Evolutionary conservation across 176 grass and related monocot genomes (phyloP).

Genomic region (Ensete glaucum): DNA sequence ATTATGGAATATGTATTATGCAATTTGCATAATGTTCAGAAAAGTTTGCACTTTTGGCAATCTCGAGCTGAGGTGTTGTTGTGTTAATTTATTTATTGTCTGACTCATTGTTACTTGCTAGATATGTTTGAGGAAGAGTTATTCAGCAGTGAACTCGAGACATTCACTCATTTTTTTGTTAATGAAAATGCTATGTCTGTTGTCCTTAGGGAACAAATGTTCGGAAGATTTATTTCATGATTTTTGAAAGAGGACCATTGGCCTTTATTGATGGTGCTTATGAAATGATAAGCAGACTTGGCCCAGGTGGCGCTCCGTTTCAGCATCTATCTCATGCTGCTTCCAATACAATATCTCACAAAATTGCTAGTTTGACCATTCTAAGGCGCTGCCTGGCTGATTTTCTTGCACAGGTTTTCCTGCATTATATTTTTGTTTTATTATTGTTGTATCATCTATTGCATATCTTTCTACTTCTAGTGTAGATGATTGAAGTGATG

Average conservation of each 20-base stretch:
- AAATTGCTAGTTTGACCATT: constrained; percentile 48
- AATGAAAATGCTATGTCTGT: constrained; percentile 7
- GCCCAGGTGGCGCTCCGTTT: constrained; percentile 33
- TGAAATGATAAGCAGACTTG: constrained; percentile 39
- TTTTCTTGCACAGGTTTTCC: constrained; percentile 76
- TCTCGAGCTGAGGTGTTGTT: constrained; percentile 54
- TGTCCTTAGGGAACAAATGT: constrained; percentile 43
- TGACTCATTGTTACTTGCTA: neutral
- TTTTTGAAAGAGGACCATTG: constrained; percentile 84
- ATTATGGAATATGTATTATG: constrained; percentile 48
- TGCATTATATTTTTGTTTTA: neutral
- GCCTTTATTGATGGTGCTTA: constrained; percentile 54
- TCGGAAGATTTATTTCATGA: constrained; percentile 82
- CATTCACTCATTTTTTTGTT: constrained; percentile 12
- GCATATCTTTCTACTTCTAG: neutral
- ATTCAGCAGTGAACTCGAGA: neutral
- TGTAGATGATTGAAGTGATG: neutral
- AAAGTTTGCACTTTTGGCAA: constrained; percentile 87
- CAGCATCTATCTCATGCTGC: constrained; percentile 50
- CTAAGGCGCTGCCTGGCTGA: constrained; percentile 54
- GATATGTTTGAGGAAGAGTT: neutral
- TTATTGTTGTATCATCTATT: neutral
- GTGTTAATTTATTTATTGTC: constrained; percentile 9
- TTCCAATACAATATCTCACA: constrained; percentile 64
- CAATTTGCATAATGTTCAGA: constrained; percentile 66